phyloP scores from a whole-genome alignment of 1,284 basidiomycete genomes.

The Ceratobasidium sp. region DNA sequence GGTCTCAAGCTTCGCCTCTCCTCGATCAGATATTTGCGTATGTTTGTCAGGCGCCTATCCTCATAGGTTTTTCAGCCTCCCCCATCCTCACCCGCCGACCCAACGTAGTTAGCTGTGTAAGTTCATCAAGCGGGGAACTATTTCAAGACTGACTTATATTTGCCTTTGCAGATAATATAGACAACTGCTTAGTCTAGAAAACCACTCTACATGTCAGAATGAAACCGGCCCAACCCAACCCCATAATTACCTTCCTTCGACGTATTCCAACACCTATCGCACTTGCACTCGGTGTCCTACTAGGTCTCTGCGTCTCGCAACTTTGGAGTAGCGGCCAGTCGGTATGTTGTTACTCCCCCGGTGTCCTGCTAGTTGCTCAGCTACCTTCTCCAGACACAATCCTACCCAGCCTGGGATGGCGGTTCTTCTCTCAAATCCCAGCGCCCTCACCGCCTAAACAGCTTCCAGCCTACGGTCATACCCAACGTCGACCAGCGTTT shows the following conservation, averaged over 20 bases:
- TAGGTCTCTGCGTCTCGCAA: constrained; percentile 72
- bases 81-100: too few relatives aligned
- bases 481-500: constrained; percentile 83
- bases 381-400: constrained; percentile 6
- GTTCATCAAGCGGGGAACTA: too few relatives aligned
- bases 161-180: too few relatives aligned
- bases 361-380: background rate
- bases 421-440: constrained; percentile 46
- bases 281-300: constrained; percentile 69
- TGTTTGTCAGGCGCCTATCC: too few relatives aligned
- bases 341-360: constrained; percentile 32
- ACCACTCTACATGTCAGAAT: constrained; percentile 27
- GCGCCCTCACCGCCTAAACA: constrained; percentile 45
- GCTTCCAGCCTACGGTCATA: constrained; percentile 59
- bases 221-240: constrained; percentile 36
- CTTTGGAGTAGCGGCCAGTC: constrained; percentile 58
- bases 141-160: too few relatives aligned
- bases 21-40: too few relatives aligned
- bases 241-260: constrained; percentile 35
- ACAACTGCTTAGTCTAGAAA: background rate
- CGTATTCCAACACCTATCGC: constrained; percentile 44
- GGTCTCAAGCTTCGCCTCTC: too few relatives aligned
- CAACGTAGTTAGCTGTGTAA: too few relatives aligned
- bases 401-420: constrained; percentile 45
- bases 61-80: too few relatives aligned